Conservation (phyloP, 805 yeast species). For the Saturnispora besseyi region DNA sequence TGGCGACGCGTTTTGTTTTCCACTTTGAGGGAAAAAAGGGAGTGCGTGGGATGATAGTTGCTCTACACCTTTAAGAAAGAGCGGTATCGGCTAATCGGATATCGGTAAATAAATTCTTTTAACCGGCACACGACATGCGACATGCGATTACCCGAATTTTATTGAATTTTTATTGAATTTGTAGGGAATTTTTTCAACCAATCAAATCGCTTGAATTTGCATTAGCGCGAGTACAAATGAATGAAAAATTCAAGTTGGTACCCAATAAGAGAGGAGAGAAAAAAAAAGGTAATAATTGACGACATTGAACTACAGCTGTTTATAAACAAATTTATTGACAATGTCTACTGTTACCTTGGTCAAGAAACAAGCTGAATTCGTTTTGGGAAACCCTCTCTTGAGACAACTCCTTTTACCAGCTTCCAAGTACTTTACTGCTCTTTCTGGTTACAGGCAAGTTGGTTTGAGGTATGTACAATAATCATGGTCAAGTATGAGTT, state of each 20-base stretch:
- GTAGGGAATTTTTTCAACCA: background rate
- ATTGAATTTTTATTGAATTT: no score
- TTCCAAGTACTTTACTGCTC: conserved; percentile 61
- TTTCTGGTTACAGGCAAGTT: conserved; percentile 89
- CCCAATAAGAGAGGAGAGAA: background rate
- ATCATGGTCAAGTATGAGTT: background rate
- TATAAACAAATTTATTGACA: conserved; percentile 9
- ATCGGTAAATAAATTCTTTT: no score
- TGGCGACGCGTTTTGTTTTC: no score
- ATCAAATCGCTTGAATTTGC: background rate
- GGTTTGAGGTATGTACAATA: conserved; percentile 52
- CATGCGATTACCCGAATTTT: no score
- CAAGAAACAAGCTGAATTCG: conserved; percentile 67
- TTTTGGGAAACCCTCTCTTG: conserved; percentile 71
- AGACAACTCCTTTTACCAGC: conserved; percentile 71
- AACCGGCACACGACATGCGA: background rate
- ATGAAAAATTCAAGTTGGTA: background rate
- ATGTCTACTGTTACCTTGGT: conserved; percentile 58
- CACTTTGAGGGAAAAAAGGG: no score
- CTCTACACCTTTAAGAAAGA: no score
- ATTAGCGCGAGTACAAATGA: background rate
- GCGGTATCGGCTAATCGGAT: no score
- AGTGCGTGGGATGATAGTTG: no score
- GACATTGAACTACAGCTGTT: background rate
- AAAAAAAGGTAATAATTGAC: background rate